These are phyloP conservation scores for Trichophyton simii DNA, from an alignment of 2,329 filamentous ascomycete genomes.

Conservation along the genomic window DNA sequence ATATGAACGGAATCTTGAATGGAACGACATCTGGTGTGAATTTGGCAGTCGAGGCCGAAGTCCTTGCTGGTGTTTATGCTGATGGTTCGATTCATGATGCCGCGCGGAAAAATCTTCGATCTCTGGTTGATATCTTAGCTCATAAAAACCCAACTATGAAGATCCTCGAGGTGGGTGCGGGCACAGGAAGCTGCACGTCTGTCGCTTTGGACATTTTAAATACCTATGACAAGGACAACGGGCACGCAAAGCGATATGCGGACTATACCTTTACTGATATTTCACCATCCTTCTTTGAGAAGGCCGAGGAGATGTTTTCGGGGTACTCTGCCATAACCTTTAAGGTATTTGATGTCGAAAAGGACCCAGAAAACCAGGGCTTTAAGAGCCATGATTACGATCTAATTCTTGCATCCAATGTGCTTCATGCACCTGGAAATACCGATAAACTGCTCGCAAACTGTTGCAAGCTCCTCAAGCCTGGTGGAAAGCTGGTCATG, in stretches of 20 bases:
- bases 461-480: constrained; percentile 14
- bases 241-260: neutral
- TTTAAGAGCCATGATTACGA: constrained; percentile 14
- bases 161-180: constrained; percentile 9
- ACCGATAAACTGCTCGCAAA: constrained; percentile 9
- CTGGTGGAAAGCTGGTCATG: neutral
- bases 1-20: neutral
- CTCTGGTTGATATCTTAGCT: neutral
- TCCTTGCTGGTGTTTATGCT: neutral
- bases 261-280: constrained; percentile 8
- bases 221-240: neutral
- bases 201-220: neutral
- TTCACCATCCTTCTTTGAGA: neutral
- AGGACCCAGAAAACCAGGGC: constrained; percentile 14
- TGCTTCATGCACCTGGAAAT: constrained; percentile 15
- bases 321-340: neutral
- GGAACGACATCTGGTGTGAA: neutral
- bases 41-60: neutral
- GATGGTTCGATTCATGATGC: neutral
- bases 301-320: neutral
- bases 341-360: constrained; percentile 13
- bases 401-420: constrained; percentile 16
- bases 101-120: neutral
- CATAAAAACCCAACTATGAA: constrained; percentile 6
- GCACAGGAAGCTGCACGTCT: constrained; percentile 4